A percentile compares a stretch with the other conserved stretches of the same genome.
phyloP scores from a whole-genome alignment of 2,329 filamentous ascomycete species.

The Beauveria caledonica region DNA sequence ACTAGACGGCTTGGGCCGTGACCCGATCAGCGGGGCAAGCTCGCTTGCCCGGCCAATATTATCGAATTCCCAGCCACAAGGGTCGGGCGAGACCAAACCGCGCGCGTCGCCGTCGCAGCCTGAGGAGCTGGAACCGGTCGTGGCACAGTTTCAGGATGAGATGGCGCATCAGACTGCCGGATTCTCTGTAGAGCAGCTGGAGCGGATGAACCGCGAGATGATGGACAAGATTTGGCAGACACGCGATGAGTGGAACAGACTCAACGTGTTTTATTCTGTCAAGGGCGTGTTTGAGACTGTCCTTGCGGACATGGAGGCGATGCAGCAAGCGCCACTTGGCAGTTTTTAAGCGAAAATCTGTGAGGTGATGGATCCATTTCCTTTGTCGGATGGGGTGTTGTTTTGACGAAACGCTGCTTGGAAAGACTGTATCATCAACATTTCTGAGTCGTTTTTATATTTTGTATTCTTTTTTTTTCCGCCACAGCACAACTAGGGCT shows the following conservation, averaged over 20 bases:
- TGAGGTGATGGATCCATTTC: background rate
- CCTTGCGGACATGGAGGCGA: conserved; percentile 57
- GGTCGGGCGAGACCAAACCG: conserved; percentile 3
- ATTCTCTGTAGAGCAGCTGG: conserved; percentile 84
- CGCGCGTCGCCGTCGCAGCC: conserved; percentile 31
- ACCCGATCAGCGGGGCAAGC: conserved; percentile 20
- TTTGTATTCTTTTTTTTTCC: background rate
- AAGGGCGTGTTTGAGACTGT: conserved; percentile 67
- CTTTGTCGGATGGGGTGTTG: background rate
- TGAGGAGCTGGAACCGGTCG: conserved; percentile 37
- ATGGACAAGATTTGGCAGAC: conserved; percentile 86
- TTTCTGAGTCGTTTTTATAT: background rate
- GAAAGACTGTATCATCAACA: conserved; percentile 10
- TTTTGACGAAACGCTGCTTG: conserved; percentile 9
- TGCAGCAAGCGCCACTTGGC: conserved; percentile 26
- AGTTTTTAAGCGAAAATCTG: background rate
- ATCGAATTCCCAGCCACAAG: conserved; percentile 24
- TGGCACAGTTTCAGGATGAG: conserved; percentile 51
- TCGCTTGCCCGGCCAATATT: conserved; percentile 30
- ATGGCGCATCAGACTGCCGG: conserved; percentile 63
- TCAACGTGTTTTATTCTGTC: conserved; percentile 57
- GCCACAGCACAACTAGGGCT: background rate
- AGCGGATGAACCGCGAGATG: conserved; percentile 82
- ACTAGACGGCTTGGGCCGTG: conserved; percentile 39
- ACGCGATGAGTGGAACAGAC: conserved; percentile 76